Evolutionary conservation across 352 stramenopile species (phyloP).

Genomic region (Phytophthora meadii): DNA sequence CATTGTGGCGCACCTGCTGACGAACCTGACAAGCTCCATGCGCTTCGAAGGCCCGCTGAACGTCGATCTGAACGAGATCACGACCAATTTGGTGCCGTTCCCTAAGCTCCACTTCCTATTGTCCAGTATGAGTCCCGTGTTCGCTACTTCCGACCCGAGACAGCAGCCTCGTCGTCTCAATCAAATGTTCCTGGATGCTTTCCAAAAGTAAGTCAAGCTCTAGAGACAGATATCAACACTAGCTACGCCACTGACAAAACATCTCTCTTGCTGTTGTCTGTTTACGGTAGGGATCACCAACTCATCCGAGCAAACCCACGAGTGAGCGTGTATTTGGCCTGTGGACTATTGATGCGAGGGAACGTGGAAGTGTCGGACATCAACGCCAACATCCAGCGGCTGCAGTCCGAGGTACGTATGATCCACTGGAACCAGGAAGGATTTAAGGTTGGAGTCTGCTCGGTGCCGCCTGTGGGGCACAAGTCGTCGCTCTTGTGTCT

Average conservation of each 20-base stretch:
- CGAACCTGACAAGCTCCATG: slow-evolving; percentile 98
- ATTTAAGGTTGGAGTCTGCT: slow-evolving; percentile 90
- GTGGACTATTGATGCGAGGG: slow-evolving; percentile 84
- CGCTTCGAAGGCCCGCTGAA: slow-evolving; percentile 99
- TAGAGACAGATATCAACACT: background rate
- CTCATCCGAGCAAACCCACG: slow-evolving; percentile 78
- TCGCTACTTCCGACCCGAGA: slow-evolving; percentile 48
- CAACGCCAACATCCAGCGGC: slow-evolving; percentile 86
- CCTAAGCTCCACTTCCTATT: slow-evolving; percentile 99
- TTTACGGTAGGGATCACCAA: slow-evolving; percentile 65
- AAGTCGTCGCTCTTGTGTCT: slow-evolving; percentile 78
- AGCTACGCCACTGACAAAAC: too few relatives aligned
- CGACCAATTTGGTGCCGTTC: slow-evolving; percentile 99
- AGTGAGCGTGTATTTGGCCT: slow-evolving; percentile 84
- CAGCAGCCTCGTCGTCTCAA: slow-evolving; percentile 62
- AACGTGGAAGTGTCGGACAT: slow-evolving; percentile 90
- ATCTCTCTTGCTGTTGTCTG: slow-evolving; percentile 10
- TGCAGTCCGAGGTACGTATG: slow-evolving; percentile 87
- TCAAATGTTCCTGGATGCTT: slow-evolving; percentile 76
- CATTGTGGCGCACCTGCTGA: slow-evolving; percentile 97
- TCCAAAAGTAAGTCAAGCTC: slow-evolving; percentile 54
- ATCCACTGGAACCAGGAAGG: slow-evolving; percentile 92
- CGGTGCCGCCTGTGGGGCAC: slow-evolving; percentile 65
- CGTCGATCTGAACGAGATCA: slow-evolving; percentile 99
- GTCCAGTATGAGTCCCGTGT: slow-evolving; percentile 76